phyloP scores from a whole-genome alignment of 2,329 filamentous ascomycete species.

The Venturia asperata region DNA sequence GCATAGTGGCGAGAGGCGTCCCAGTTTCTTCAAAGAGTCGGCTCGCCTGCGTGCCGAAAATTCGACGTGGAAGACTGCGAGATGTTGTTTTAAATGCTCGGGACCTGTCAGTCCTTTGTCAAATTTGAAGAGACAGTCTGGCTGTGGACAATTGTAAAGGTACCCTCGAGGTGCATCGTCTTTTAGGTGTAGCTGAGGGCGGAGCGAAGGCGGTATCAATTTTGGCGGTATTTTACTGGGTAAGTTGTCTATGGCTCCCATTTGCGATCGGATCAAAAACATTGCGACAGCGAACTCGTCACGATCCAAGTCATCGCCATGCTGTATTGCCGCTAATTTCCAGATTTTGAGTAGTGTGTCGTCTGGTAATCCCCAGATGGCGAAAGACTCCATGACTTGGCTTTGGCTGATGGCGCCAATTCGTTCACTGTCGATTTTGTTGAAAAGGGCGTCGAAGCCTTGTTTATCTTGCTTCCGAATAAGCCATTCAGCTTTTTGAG shows the following conservation, averaged over 20 bases:
- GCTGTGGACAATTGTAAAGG: slow-evolving; percentile 3
- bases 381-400: slow-evolving; percentile 89
- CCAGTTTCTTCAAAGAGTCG: neutral
- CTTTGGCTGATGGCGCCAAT: slow-evolving; percentile 85
- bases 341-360: slow-evolving; percentile 89
- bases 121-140: slow-evolving; percentile 6
- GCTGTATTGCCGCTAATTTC: slow-evolving; percentile 93
- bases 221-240: slow-evolving; percentile 73
- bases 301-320: slow-evolving; percentile 72
- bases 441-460: slow-evolving; percentile 81
- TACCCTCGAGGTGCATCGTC: slow-evolving; percentile 1
- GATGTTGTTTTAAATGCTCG: slow-evolving; percentile 10
- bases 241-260: slow-evolving; percentile 64
- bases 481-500: slow-evolving; percentile 65
- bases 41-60: neutral
- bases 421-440: slow-evolving; percentile 72
- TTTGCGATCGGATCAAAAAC: slow-evolving; percentile 89
- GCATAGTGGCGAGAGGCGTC: neutral
- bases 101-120: slow-evolving; percentile 2
- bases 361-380: slow-evolving; percentile 81
- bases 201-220: slow-evolving; percentile 65
- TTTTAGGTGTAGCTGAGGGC: slow-evolving; percentile 22
- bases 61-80: slow-evolving; percentile 1
- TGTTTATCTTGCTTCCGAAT: slow-evolving; percentile 76
- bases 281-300: slow-evolving; percentile 97